Evolutionary conservation across 1,284 basidiomycete genomes (phyloP), one percentile per base, ranked within the genome.

Genomic region (Coniophora puteana): DNA sequence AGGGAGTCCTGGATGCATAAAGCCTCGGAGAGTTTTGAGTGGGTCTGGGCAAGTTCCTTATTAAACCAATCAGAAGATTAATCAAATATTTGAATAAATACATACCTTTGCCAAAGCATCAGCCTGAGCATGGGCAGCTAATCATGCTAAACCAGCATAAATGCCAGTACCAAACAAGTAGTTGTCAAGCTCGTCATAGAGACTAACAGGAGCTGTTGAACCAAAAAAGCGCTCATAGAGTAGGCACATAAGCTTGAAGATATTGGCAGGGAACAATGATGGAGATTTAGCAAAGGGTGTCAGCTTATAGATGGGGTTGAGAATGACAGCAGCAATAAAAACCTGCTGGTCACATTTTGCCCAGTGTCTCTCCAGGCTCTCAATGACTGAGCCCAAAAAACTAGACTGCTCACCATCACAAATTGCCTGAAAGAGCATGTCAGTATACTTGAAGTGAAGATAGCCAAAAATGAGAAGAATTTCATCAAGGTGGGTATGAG

Each of bases 301-400:
- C 10, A 27, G 10, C 14, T 27, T 27, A 14, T 27, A 35, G 40
- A 62, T 61, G 2, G 61, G 67, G 50, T 73, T 71, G 21, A 70
- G 42, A 21, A 71, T 40, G 2, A 71, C 45, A 4, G 66, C 60
- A 4, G 64, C 58, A 44, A 72, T 61, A 44, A 68, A 71, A 6
- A 66, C 45, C 25, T 67, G 63, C 44, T 71, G 66, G 49, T 73
- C 68, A 7, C 55, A 46, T 29, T 67, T 67, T 13, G 29, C 35
- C 70, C 70, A 74, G 0, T 59, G 59, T 25, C 36, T 45, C 41
- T 74, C 65, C 36, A 74, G 52, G 48, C 67, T 68, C 1, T 36
- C 27, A 1, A 62, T 34, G 24, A 71, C 53, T 10, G 51, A 52
- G 10, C 43, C 24, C 12, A 41, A 33, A 12, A 48, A 49, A 7